These are phyloP conservation scores for Phytophthora palmivora DNA, from an alignment of 352 stramenopile species.

Conservation along the genomic window DNA sequence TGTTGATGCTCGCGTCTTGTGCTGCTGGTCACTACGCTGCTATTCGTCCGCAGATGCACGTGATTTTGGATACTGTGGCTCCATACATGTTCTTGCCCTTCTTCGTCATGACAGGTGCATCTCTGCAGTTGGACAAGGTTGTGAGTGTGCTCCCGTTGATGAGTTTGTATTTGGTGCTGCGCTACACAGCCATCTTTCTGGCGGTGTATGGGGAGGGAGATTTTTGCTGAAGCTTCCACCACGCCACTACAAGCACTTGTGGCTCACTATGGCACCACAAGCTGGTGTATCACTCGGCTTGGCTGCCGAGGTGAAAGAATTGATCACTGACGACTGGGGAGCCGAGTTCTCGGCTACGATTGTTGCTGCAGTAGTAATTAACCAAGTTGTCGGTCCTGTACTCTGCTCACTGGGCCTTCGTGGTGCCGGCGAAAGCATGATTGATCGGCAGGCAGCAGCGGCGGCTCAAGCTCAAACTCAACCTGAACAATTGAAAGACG, in stretches of 20 bases:
- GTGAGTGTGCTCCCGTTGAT: conserved; percentile 62
- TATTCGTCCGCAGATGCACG: conserved; percentile 76
- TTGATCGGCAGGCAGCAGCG: conserved; percentile 33
- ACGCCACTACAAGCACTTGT: conserved; percentile 71
- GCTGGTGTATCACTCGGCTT: conserved; percentile 68
- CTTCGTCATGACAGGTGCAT: conserved; percentile 76
- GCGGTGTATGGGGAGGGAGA: conserved; percentile 58
- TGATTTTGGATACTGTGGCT: conserved; percentile 68
- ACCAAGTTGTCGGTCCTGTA: conserved; percentile 70
- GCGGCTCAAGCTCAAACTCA: conserved; percentile 15
- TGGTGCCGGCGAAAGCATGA: conserved; percentile 52
- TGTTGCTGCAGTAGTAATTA: conserved; percentile 68
- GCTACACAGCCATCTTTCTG: conserved; percentile 66
- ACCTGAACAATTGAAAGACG: conserved; percentile 12
- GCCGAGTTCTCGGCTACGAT: conserved; percentile 68
- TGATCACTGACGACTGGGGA: conserved; percentile 65
- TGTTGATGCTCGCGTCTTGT: conserved; percentile 70
- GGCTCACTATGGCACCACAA: conserved; percentile 76
- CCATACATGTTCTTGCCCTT: conserved; percentile 79
- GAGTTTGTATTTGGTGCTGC: conserved; percentile 64
- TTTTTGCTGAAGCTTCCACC: conserved; percentile 66
- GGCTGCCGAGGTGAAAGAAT: conserved; percentile 61
- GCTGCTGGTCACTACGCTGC: conserved; percentile 57
- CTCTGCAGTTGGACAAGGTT: conserved; percentile 72
- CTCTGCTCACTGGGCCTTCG: conserved; percentile 60